phyloP scores from a whole-genome alignment of 116 monocot genomes.

The Posidonia oceanica region DNA sequence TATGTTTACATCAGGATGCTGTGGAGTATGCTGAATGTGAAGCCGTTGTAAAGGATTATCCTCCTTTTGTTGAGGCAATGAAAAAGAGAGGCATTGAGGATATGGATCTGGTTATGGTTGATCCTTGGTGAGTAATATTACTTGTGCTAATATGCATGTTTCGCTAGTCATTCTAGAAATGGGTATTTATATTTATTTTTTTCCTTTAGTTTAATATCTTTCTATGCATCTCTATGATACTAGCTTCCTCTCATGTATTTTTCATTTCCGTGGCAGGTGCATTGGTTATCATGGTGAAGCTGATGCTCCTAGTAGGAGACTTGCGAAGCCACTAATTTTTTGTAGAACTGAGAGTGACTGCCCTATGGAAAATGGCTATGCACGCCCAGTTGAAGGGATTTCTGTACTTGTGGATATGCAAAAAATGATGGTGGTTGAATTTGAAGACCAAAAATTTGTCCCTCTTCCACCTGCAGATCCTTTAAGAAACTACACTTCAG shows the following conservation, averaged over 20 bases:
- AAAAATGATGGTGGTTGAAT: conserved; percentile 76
- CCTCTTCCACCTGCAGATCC: conserved; percentile 94
- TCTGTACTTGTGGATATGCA: conserved; percentile 87
- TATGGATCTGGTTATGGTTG: conserved; percentile 99
- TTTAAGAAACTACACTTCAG: conserved; percentile 84
- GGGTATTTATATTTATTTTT: background rate
- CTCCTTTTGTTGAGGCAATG: conserved; percentile 93
- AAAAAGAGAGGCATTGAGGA: conserved; percentile 93
- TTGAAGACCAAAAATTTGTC: conserved; percentile 81
- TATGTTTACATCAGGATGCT: conserved; percentile 54
- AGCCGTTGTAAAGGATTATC: conserved; percentile 77
- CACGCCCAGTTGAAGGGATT: conserved; percentile 89
- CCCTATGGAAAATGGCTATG: conserved; percentile 97
- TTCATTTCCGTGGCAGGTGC: conserved; percentile 45
- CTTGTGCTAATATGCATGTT: background rate
- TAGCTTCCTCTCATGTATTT: background rate
- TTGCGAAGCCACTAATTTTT: conserved; percentile 87
- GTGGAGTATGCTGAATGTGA: conserved; percentile 97
- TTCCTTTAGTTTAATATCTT: background rate
- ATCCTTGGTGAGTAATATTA: conserved; percentile 77
- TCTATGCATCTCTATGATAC: background rate
- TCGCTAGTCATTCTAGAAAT: background rate
- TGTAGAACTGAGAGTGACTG: conserved; percentile 94
- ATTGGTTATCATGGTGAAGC: conserved; percentile 81
- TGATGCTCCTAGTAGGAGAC: conserved; percentile 87